Conservation (phyloP, 345 rosid genomes). For the Euphorbia tirucalli region DNA sequence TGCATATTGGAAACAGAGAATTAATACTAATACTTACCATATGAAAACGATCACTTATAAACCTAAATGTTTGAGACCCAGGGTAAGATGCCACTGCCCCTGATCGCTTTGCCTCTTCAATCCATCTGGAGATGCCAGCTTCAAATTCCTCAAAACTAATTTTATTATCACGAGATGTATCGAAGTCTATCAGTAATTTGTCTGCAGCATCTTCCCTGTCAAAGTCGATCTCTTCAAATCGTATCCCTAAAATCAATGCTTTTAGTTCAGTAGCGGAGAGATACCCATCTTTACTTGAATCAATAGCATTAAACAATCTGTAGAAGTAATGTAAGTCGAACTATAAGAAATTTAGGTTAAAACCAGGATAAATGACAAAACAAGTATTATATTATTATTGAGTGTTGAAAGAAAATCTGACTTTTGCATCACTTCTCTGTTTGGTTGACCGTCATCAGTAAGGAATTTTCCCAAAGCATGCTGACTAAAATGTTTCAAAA, state of each 20-base stretch:
- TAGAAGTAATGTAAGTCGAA: constrained; percentile 1
- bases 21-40: constrained; percentile 35
- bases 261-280: constrained; percentile 57
- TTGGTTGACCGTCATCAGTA: constrained; percentile 56
- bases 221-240: constrained; percentile 70
- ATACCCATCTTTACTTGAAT: constrained; percentile 41
- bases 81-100: constrained; percentile 23
- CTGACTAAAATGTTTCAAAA: constrained; percentile 57
- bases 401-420: constrained; percentile 25
- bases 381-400: not conserved
- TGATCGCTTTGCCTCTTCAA: constrained; percentile 30
- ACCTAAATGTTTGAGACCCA: constrained; percentile 42
- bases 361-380: not conserved
- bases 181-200: constrained; percentile 67
- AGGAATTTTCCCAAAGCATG: constrained; percentile 68
- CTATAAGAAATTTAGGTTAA: not conserved
- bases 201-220: constrained; percentile 61
- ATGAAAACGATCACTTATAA: constrained; percentile 45
- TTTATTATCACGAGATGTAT: constrained; percentile 37
- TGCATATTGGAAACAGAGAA: not conserved
- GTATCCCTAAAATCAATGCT: constrained; percentile 75
- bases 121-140: constrained; percentile 52
- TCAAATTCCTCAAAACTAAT: constrained; percentile 49
- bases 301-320: constrained; percentile 75
- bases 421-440: constrained; percentile 45